Base-by-base conservation (phyloP, 2,329 filamentous ascomycete genomes). In the Xylariaceae sp. region DNA sequence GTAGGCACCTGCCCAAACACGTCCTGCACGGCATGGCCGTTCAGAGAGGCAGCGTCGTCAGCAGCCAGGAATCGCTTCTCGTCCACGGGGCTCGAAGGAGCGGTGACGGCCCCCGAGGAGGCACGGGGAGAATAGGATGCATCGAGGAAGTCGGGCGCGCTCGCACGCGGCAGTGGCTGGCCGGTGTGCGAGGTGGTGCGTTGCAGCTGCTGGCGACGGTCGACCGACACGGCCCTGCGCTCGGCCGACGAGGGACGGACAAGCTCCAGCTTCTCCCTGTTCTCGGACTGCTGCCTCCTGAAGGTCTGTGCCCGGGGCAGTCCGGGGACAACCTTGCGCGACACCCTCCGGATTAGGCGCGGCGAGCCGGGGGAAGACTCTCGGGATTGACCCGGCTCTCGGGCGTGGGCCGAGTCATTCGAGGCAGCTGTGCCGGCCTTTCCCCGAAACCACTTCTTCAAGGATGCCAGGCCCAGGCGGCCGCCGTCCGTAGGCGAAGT, bases 251-350 rank as follows among this genome's bases (percentile, higher is more conserved):
- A 73, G 5, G 75, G 71, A 30, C 79, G 66, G 26, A 77, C 68
- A 28, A 83, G 78, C 38, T 81, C 68, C 34, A 94, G 67, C 50
- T 78, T 80, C 47, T 83, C 77, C 46, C 87, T 74, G 42, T 75
- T 72, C 59, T 94, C 89, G 18, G 86, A 90, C 54, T 83, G 75
- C 57, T 90, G 86, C 49, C 88, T 76, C 58, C 80, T 83, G 60
- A 93, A 88, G 0, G 86, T 93, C 48, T 81, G 76, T 4, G 79
- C 68, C 31, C 86, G 75, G 24, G 87, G 85, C 23, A 94, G 63
- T 12, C 82, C 81, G 13, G 87, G 82, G 12, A 89, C 77, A n/a
- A 87, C 84, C 50, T 71, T 77, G 45, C 75, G 60, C 19, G 65
- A 64, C 39, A 61, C 55, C 39, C 66, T 65, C 34, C 63, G 61